phyloP scores from a whole-genome alignment of 768 basidiomycete species.

The Suillus lakei region DNA sequence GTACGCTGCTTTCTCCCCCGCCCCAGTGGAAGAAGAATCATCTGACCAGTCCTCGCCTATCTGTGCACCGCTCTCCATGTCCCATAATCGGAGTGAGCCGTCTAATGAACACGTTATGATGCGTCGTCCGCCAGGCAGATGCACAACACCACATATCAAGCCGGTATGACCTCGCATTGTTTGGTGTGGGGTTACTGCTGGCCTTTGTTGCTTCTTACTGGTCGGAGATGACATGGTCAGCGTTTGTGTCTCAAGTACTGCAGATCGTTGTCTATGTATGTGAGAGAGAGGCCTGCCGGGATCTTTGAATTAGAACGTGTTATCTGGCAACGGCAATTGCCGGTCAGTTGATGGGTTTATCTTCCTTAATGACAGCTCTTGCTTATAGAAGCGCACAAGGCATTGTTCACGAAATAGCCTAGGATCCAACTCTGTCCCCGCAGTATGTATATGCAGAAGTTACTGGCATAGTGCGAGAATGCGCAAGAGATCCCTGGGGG shows the following conservation, averaged over 20 bases:
- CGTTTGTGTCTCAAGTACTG: neutral
- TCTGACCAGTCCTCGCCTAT: neutral
- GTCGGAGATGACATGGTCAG: neutral
- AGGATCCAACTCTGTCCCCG: too few species aligned
- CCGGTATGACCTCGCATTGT: neutral
- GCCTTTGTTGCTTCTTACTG: neutral
- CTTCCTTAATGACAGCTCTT: conserved; percentile 15
- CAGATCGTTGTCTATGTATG: neutral
- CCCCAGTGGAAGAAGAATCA: too few species aligned
- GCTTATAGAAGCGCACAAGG: conserved; percentile 14
- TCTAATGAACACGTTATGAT: neutral
- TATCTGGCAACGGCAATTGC: conserved; percentile 11
- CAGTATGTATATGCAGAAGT: too few species aligned
- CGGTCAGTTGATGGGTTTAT: conserved; percentile 18
- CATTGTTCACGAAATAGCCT: conserved; percentile 5
- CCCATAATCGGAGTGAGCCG: neutral
- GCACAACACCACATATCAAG: neutral
- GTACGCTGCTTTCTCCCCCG: too few species aligned
- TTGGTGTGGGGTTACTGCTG: neutral
- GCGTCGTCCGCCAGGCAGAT: neutral
- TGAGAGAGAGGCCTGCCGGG: neutral
- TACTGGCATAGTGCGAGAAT: too few species aligned
- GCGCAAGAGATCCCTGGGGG: too few species aligned
- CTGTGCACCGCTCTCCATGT: neutral
- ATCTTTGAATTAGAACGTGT: neutral